These are phyloP conservation scores for Sungouiella blattae DNA, from an alignment of 805 yeast genomes.

Conservation along the genomic window DNA sequence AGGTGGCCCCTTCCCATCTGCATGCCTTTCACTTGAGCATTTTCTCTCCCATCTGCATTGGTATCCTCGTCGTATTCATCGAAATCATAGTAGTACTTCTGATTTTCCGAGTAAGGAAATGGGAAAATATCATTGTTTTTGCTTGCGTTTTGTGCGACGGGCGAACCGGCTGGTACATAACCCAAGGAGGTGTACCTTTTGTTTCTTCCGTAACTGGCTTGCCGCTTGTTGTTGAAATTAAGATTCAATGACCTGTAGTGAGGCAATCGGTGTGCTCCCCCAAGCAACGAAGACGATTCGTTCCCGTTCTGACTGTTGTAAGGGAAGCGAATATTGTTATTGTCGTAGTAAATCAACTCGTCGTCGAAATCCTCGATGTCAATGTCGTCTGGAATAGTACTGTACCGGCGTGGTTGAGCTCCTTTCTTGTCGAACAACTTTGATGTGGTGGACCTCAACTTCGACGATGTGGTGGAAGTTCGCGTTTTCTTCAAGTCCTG, in stretches of 20 bases:
- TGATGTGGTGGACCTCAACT: constrained; percentile 64
- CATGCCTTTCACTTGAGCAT: constrained; percentile 1
- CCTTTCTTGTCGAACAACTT: constrained; percentile 72
- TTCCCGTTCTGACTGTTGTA: constrained; percentile 24
- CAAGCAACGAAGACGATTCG: constrained; percentile 31
- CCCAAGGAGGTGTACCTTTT: constrained; percentile 40
- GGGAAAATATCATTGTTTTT: constrained; percentile 27
- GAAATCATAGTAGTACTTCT: constrained; percentile 32
- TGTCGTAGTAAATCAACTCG: constrained; percentile 46
- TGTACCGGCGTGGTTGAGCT: constrained; percentile 66
- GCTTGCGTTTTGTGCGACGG: constrained; percentile 5
- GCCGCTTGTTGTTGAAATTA: constrained; percentile 24
- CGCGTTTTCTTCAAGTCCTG: constrained; percentile 19
- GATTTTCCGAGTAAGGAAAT: constrained; percentile 32
- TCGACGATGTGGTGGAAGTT: constrained; percentile 33
- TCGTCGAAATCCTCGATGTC: constrained; percentile 55
- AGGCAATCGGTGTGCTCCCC: constrained; percentile 25
- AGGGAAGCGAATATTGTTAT: constrained; percentile 35
- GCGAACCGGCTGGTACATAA: constrained; percentile 17
- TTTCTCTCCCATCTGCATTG: constrained; percentile 11
- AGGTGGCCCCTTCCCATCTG: constrained; percentile 17
- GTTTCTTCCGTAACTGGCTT: constrained; percentile 16
- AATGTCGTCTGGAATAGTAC: constrained; percentile 64
- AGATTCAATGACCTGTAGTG: constrained; percentile 41
- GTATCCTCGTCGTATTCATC: constrained; percentile 39